These are phyloP conservation scores for Carnegiea gigantea DNA, from an alignment of 179 eudicot species.

Conservation along the genomic window DNA sequence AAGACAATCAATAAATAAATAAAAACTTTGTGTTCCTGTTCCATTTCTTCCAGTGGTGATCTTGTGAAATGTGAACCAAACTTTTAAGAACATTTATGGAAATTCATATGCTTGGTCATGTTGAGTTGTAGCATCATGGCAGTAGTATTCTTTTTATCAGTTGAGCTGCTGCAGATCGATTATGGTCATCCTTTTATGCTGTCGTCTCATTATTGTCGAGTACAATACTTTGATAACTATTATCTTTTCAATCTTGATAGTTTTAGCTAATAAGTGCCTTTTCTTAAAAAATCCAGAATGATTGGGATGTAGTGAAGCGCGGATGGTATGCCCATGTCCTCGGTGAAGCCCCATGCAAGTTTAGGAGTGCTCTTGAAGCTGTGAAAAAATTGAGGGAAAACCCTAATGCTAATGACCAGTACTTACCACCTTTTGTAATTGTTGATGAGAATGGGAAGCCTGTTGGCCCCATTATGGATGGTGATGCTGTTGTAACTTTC, in stretches of 20 bases:
- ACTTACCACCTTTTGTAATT: constrained; percentile 87
- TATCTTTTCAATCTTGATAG: neutral
- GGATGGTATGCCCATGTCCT: constrained; percentile 99
- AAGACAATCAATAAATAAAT: neutral
- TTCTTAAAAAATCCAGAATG: constrained; percentile 48
- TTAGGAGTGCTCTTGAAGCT: constrained; percentile 69
- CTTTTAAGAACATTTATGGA: neutral
- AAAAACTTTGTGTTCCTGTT: too few species aligned
- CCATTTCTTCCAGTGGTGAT: too few species aligned
- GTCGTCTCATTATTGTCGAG: neutral
- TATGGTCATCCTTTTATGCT: neutral
- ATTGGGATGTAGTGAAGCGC: constrained; percentile 76
- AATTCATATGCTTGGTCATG: too few species aligned
- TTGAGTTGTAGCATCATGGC: neutral
- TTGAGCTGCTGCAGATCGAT: neutral
- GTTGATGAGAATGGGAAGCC: constrained; percentile 82
- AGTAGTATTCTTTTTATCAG: neutral
- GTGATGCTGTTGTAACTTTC: constrained; percentile 93
- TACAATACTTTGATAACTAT: neutral
- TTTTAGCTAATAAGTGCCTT: neutral
- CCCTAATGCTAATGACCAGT: constrained; percentile 72
- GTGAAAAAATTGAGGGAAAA: constrained; percentile 73
- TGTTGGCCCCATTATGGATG: constrained; percentile 91
- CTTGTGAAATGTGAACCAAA: too few species aligned
- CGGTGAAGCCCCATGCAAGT: constrained; percentile 94